Evolutionary conservation across 805 yeast species (phyloP).

Genomic region (Spathaspora sp.): DNA sequence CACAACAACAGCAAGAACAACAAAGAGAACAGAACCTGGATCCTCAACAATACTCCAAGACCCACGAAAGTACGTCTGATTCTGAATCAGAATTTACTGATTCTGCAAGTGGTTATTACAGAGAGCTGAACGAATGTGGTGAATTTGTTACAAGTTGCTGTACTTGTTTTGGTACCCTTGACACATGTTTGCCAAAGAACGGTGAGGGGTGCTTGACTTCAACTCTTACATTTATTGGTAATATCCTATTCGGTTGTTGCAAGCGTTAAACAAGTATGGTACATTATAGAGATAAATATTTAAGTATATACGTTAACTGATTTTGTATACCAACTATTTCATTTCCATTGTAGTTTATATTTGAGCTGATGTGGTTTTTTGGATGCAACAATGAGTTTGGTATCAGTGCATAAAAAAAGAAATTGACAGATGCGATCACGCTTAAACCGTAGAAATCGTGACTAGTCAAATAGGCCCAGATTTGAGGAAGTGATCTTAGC

Average conservation of each 20-base stretch:
- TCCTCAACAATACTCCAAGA: not conserved
- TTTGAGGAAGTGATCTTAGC: no score
- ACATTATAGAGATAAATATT: not conserved
- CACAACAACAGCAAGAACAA: conserved; percentile 1
- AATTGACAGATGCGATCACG: no score
- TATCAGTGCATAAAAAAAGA: no score
- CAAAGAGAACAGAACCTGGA: not conserved
- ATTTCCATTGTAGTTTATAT: not conserved
- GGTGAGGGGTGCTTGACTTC: conserved; percentile 39
- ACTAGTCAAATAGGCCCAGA: no score
- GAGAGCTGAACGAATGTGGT: conserved; percentile 37
- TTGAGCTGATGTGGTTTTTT: not conserved
- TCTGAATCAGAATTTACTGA: conserved; percentile 7
- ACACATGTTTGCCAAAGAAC: conserved; percentile 37
- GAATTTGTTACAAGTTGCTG: conserved; percentile 37
- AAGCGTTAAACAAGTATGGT: conserved; percentile 5
- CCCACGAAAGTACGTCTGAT: not conserved
- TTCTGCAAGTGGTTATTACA: conserved; percentile 31
- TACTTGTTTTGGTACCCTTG: conserved; percentile 38
- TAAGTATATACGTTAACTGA: not conserved
- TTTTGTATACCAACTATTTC: not conserved
- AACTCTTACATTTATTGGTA: conserved; percentile 34
- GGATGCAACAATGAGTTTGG: no score
- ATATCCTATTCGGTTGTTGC: conserved; percentile 29
- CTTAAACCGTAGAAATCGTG: no score